Base-by-base conservation (phyloP, 2,329 filamentous ascomycete species). In the Aspergillus texensis region DNA sequence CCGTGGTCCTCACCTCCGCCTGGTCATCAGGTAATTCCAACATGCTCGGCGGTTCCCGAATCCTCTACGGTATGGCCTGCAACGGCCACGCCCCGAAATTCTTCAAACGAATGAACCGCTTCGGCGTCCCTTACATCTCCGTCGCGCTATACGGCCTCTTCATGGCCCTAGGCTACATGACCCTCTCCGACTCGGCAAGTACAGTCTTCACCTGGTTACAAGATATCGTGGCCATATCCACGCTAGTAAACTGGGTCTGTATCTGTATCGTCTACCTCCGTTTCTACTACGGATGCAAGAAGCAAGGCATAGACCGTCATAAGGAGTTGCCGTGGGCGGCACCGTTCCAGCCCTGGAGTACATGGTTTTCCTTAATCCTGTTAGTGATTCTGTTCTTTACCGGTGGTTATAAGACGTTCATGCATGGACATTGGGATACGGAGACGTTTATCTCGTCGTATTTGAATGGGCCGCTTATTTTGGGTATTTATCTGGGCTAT, bases 1-100 rank as follows among this genome's bases (percentile, higher is more conserved):
- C 90, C 43, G 83, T 93, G 26, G 89, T 94, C 68, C 83, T 93
- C 68, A 91, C 88, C 0, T 91, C 89, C 0, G 90, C 89, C 0
- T 89, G 87, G 78, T 92, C 89, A 0, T 84, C 89, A 0, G 88
- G 86, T 0, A 93, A 93, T 68, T 87, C 89, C 67, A 86, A 85
- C 71, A 80, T 93, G 58, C 84, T 84, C 70, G 80, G 81, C 2
- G 83, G 81, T 14, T 84, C 83, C 10, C 81, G 85, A 63, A 82
- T 82, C 62, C 78, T 87, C 14, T 85, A 84, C 65, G 77, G 77
- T 28, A 69, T 80, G 4, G 79, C 79, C 0, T 68, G 84, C 66
- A 83, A 84, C 66, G 75, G 80, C 3, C 83, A 85, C 67, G 85
- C 84, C 2, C 85, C 85, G 3, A 77, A 74, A 55, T 77, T 86